Evolutionary conservation across 2,329 filamentous ascomycete genomes (phyloP), one percentile per base, ranked within the genome.

Genomic region (Leptographium procerum): DNA sequence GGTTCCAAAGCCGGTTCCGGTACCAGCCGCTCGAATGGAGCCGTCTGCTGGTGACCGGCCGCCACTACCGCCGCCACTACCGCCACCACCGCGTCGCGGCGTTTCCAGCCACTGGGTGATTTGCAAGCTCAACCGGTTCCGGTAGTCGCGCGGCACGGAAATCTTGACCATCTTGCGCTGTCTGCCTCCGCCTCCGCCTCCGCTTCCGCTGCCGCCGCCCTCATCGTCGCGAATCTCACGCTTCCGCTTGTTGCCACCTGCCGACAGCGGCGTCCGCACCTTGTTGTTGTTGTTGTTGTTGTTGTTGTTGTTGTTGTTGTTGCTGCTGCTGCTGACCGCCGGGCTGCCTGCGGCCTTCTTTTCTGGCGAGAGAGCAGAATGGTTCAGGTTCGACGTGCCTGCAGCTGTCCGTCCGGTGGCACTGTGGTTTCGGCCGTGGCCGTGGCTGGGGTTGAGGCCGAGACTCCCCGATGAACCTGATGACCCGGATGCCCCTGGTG

Each of bases 91-190:
- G 45, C 31, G 56, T 33, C 26, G 53, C 48, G 26, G 45, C 14
- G 60, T 59, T 34, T 60, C 57, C 14, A 65, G 56, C 62, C 61
- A 63, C 13, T 55, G 58, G 40, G 59, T 60, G 11, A 60, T 61
- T 8, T 36, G 52, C 9, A 60, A 56, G 26, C 56, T 63, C 11
- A 66, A 57, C 52, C 57, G 57, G 45, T 45, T 28, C 22, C 57
- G 59, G 33, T 63, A 64, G 52, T 50, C 55, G 1, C 45, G 24
- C 22, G 60, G 60, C 51, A 65, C 43, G 1, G 40, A 14, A 13
- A 64, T 60, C 51, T 61, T 65, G 29, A 64, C 45, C 16, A 67
- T 47, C 59, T 71, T 71, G 60, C 66, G 68, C 1, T 65, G 65
- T 7, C n/a, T n/a, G n/a, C n/a, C n/a, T n/a, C n/a, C n/a, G n/a